Percentiles rank a stretch among this genome's conserved stretches.
Evolutionary conservation across 2,329 filamentous ascomycete genomes (phyloP).

Genomic region (Curvularia sp.): DNA sequence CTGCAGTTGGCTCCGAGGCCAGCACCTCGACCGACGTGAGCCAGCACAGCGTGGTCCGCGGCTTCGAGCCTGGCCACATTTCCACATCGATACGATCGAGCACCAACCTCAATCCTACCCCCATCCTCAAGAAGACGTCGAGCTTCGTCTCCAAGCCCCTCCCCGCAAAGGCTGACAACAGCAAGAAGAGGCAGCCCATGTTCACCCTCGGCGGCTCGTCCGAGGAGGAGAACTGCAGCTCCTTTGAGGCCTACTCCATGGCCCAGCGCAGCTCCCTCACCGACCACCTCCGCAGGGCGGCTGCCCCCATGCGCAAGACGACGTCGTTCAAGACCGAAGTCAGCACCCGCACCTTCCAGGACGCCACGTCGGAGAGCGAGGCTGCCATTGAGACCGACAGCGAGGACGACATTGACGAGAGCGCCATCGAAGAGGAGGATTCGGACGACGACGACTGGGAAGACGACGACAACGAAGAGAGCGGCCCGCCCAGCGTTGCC

Average conservation of each 20-base stretch:
- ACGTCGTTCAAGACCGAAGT: conserved; percentile 83
- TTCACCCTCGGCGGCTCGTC: conserved; percentile 82
- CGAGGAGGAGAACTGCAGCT: conserved; percentile 83
- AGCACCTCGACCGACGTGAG: conserved; percentile 69
- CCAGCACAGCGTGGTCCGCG: conserved; percentile 77
- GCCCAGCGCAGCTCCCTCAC: conserved; percentile 62
- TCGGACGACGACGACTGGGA: conserved; percentile 61
- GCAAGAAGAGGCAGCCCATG: conserved; percentile 72
- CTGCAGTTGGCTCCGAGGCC: conserved; percentile 62
- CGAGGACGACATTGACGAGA: conserved; percentile 65
- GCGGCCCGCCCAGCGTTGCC: conserved; percentile 81
- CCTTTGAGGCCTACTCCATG: conserved; percentile 64
- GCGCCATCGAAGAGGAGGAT: conserved; percentile 68
- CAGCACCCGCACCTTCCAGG: conserved; percentile 69
- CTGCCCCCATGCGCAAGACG: conserved; percentile 69
- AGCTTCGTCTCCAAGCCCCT: conserved; percentile 40
- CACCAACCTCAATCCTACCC: conserved; percentile 63
- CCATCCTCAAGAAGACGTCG: conserved; percentile 64
- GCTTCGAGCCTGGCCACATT: conserved; percentile 80
- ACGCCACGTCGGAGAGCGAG: conserved; percentile 62
- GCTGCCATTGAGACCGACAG: conserved; percentile 66
- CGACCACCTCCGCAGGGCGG: conserved; percentile 58
- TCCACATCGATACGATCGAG: conserved; percentile 72
- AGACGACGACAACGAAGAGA: conserved; percentile 75
- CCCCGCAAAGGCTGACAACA: conserved; percentile 44